Evolutionary conservation across 2,329 filamentous ascomycete genomes (phyloP).

Genomic region (Phoma sp.): DNA sequence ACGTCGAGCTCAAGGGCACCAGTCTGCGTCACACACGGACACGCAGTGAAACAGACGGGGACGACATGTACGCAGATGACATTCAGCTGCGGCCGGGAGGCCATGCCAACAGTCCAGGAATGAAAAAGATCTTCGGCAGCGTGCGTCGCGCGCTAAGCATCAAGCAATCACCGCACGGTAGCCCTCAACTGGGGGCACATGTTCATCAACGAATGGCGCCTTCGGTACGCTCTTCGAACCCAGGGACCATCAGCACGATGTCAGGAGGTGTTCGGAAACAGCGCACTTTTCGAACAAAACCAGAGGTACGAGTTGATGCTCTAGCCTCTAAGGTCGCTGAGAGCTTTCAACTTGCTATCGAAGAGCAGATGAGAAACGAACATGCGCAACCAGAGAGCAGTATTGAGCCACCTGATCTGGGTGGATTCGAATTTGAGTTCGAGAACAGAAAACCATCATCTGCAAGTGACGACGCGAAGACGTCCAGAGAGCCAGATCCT

Average conservation of each 20-base stretch:
- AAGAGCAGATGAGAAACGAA: slow-evolving; percentile 60
- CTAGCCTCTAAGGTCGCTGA: slow-evolving; percentile 79
- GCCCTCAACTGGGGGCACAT: slow-evolving; percentile 28
- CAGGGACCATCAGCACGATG: slow-evolving; percentile 29
- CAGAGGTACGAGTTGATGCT: slow-evolving; percentile 75
- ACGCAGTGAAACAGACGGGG: slow-evolving; percentile 39
- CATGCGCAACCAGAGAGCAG: slow-evolving; percentile 29
- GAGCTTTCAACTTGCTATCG: slow-evolving; percentile 77
- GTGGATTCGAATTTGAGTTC: slow-evolving; percentile 47
- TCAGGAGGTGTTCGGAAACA: slow-evolving; percentile 43
- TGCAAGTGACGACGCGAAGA: slow-evolving; percentile 17
- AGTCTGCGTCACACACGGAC: slow-evolving; percentile 39
- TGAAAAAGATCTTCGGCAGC: slow-evolving; percentile 85
- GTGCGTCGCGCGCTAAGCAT: slow-evolving; percentile 82
- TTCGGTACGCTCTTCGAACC: slow-evolving; percentile 38
- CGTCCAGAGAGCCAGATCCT: slow-evolving; percentile 38
- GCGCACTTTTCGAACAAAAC: slow-evolving; percentile 33
- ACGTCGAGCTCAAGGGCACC: slow-evolving; percentile 64
- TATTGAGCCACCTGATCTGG: slow-evolving; percentile 29
- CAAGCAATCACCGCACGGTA: slow-evolving; percentile 44
- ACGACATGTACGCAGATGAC: slow-evolving; percentile 32
- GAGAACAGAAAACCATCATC: slow-evolving; percentile 28
- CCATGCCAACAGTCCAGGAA: slow-evolving; percentile 61
- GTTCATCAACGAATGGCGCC: slow-evolving; percentile 31
- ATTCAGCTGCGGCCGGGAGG: slow-evolving; percentile 29